phyloP scores from a whole-genome alignment of 371 early-diverging fungal genomes.

The Syncephalastrum contaminatum region DNA sequence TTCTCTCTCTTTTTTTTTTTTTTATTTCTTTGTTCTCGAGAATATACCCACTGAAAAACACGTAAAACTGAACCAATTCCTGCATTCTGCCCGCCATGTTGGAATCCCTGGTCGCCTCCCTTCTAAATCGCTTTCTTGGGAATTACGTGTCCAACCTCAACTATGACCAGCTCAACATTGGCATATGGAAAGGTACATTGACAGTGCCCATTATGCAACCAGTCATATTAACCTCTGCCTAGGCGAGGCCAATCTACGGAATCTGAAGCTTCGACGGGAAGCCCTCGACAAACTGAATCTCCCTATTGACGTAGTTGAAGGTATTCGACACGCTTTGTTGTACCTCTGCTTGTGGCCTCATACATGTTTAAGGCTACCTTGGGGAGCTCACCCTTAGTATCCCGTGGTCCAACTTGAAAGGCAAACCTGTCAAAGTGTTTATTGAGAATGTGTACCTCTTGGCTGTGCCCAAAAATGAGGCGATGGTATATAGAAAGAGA shows the following conservation, averaged over 20 bases:
- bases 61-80: too few species aligned
- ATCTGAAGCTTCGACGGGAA: constrained; percentile 72
- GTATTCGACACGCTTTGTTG: constrained; percentile 30
- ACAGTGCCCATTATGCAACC: constrained; percentile 2
- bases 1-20: too few species aligned
- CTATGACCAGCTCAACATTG: constrained; percentile 83
- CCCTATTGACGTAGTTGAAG: constrained; percentile 83
- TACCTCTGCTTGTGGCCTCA: not conserved
- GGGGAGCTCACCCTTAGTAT: constrained; percentile 80
- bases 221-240: constrained; percentile 5
- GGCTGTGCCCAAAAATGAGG: constrained; percentile 70
- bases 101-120: constrained; percentile 72
- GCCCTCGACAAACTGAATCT: constrained; percentile 83
- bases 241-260: constrained; percentile 83
- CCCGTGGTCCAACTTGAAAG: constrained; percentile 88
- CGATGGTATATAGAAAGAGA: constrained; percentile 21
- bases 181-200: constrained; percentile 81
- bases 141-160: constrained; percentile 87
- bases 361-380: constrained; percentile 56
- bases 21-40: too few species aligned
- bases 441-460: constrained; percentile 78
- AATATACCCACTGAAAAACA: too few species aligned
- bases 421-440: constrained; percentile 76
- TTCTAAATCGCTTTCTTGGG: constrained; percentile 80
- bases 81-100: constrained; percentile 61